Percentiles rank a stretch among this genome's conserved stretches.
These are phyloP conservation scores for Lepraria neglecta DNA, from an alignment of 495 filamentous ascomycete species.

Conservation along the genomic window DNA sequence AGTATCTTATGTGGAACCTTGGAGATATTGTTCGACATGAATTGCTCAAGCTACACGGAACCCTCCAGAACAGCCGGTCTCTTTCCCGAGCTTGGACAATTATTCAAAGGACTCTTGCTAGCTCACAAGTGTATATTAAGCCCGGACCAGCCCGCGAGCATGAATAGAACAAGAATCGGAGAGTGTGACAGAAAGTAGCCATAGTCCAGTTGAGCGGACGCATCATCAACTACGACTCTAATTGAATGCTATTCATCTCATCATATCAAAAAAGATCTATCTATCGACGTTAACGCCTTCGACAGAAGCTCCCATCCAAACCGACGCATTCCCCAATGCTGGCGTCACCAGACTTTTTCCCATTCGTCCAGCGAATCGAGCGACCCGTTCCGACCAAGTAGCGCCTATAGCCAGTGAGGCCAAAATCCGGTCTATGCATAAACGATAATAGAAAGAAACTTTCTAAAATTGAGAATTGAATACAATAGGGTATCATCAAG, in stretches of 20 bases:
- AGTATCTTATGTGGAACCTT: too few species aligned
- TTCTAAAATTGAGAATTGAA: not conserved
- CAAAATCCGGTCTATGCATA: constrained; percentile 8
- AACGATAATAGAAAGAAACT: not conserved
- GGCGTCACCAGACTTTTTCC: not conserved
- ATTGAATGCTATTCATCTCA: not conserved
- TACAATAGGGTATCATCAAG: not conserved
- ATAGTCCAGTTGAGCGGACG: not conserved
- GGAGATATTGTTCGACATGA: too few species aligned
- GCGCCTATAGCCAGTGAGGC: constrained; percentile 18
- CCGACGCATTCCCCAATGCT: constrained; percentile 2
- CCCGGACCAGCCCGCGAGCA: too few species aligned
- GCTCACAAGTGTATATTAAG: too few species aligned
- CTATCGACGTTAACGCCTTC: not conserved
- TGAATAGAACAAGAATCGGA: too few species aligned
- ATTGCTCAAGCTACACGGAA: too few species aligned
- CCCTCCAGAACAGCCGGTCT: too few species aligned
- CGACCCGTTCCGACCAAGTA: not conserved
- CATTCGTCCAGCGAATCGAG: constrained; percentile 15
- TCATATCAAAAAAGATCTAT: not conserved
- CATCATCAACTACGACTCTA: not conserved
- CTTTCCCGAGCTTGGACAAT: too few species aligned
- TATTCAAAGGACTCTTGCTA: too few species aligned
- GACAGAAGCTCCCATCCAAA: not conserved
- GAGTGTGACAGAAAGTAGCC: too few species aligned